Evolutionary conservation across 2,329 filamentous ascomycete genomes (phyloP), one percentile per base, ranked within the genome.

Genomic region (Xenosphaeropsis pyriputrescens): DNA sequence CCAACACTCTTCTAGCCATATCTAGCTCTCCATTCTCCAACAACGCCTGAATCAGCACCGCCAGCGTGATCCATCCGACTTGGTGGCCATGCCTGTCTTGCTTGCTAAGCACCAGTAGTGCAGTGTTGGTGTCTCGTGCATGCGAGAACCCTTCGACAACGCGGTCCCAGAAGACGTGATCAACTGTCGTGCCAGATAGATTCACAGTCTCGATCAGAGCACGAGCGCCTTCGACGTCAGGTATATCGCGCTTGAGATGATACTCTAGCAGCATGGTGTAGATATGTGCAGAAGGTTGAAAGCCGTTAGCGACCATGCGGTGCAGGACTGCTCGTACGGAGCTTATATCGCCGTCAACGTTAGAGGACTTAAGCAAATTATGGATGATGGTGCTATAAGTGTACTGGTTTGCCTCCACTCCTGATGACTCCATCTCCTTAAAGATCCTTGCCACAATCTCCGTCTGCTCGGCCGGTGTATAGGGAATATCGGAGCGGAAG

Each of bases 201-300:
- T 56, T 50, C 33, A 70, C 63, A 4, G 56, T 52, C n/a, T 62
- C 56, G 46, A 85, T 72, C 3, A 88, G 60, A 0, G 55, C 53
- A 29, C 73, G 67, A n/a, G 84, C 67, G 12, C 71, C 69, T 2
- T 59, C 55, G 19, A 82, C 58, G 46, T 81, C 66, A 0, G 77
- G 74, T 2, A 73, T 72, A 1, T 58, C 43, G 36, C 64, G 66
- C 7, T 62, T 50, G 51, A 88, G 79, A 52, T 78, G 79, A 51
- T 80, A 66, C 34, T 78, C 70, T 34, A 82, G 62, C 15, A 91
- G 68, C 49, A 79, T 81, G 17, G 82, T 88, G 60, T 82, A 82
- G 50, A 85, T 81, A 47, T 85, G 70, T 1, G 72, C 57, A 4
- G 70, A 71, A 2, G 74, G 65, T 35, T 65, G 53, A 32, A 79